Base-by-base conservation (phyloP, 1,284 basidiomycete species). In the Bjerkandera adusta region DNA sequence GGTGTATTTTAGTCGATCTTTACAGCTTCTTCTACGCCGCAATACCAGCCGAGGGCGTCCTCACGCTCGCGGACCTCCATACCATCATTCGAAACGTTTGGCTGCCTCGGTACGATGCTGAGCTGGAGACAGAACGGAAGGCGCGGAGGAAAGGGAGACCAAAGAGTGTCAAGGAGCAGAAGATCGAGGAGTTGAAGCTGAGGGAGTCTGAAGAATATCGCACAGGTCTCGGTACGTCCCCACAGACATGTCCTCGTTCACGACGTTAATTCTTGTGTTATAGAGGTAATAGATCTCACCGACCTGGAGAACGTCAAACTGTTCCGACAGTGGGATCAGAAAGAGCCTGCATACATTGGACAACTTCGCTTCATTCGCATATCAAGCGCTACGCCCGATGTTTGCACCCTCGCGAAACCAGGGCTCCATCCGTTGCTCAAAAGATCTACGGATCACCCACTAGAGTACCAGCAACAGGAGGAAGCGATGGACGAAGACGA, bases 261-360 rank as follows among this genome's bases (percentile, higher is more conserved):
- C 36, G 36, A 50, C 43, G 42, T 21, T 34, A 25, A 39, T n/a
- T 16, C 5, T 44, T 7, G 3, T 10, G 26, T 35, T 45, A 11
- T 66, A 92, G 91, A 94, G 68, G 76, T 94, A n/a, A 79, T 83
- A 13, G 91, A 95, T 65, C 72, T 95, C 35, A 92, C 89, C 0
- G 80, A 94, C 56, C 65, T 70, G 10, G 66, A 73, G 8, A 92
- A 81, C n/a, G 83, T 87, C 24, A 75, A 77, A 15, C 70, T 93
- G 4, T 88, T 93, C 64, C 77, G 84, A 43, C 66, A 68, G 44
- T 93, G 91, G 90, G 81, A 91, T 53, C 81, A 89, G 53, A 78
- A 76, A 51, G 86, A 89, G 57, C 67, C 79, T 1, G 79, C 87
- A 2, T 93, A 80, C 61, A 73, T 89, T 34, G 79, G 89, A 51